Evolutionary conservation across 331 rosid species (phyloP).

Genomic region (Quercus tomentella): DNA sequence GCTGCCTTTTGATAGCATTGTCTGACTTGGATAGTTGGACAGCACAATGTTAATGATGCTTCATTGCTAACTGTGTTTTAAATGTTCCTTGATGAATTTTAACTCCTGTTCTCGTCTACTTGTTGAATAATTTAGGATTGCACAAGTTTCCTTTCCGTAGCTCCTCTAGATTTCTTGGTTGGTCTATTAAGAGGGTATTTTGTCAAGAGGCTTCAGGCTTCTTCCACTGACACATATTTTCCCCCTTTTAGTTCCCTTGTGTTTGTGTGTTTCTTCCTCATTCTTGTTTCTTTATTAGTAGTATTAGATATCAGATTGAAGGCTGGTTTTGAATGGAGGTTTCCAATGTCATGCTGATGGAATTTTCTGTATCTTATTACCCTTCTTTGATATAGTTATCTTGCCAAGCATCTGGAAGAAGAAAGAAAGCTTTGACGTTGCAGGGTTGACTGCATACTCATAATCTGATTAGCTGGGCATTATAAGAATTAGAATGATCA

Average conservation of each 20-base stretch:
- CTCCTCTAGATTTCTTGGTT: neutral
- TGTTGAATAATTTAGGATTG: neutral
- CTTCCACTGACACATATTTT: neutral
- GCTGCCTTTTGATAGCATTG: neutral
- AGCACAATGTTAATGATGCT: neutral
- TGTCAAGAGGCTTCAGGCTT: neutral
- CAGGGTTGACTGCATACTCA: too few species aligned
- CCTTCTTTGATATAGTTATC: too few species aligned
- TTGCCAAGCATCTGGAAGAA: too few species aligned
- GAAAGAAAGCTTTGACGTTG: too few species aligned
- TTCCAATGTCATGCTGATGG: too few species aligned
- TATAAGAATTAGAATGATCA: too few species aligned
- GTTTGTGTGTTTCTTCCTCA: neutral
- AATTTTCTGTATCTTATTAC: too few species aligned
- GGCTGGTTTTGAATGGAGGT: too few species aligned
- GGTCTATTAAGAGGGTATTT: neutral
- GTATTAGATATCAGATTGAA: too few species aligned
- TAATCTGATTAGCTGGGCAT: too few species aligned
- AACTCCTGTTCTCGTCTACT: neutral
- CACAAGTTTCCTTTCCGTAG: neutral
- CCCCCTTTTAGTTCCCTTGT: neutral
- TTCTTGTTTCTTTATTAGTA: too few species aligned
- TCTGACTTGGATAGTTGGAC: neutral
- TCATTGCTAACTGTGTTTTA: neutral
- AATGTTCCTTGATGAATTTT: neutral